Conservation (phyloP, 2,329 filamentous ascomycete species). For the Meredithiella fracta region DNA sequence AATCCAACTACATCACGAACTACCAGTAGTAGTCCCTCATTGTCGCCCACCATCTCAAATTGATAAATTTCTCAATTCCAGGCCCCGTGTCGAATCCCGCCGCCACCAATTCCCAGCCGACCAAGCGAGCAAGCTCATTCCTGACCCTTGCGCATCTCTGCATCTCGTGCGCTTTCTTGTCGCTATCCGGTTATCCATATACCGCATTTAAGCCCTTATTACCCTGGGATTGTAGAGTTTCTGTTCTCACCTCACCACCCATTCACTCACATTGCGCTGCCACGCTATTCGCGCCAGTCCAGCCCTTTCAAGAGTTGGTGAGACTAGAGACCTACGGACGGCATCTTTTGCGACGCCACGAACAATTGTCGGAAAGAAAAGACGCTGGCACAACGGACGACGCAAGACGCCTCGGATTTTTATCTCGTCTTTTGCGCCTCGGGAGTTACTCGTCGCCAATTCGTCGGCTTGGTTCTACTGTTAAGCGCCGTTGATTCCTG, state of each 20-base stretch:
- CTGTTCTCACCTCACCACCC: neutral
- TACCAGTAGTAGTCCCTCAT: too few relatives aligned
- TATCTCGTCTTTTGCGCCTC: too few relatives aligned
- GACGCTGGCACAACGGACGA: neutral
- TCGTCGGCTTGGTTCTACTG: neutral
- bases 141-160: too few relatives aligned
- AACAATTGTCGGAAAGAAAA: neutral
- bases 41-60: too few relatives aligned
- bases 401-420: neutral
- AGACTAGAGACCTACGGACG: neutral
- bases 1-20: too few relatives aligned
- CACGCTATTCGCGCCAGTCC: neutral
- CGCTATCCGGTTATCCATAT: neutral
- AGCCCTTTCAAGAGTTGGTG: conserved; percentile 2
- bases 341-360: neutral
- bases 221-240: too few relatives aligned
- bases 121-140: too few relatives aligned
- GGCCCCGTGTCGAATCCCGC: too few relatives aligned
- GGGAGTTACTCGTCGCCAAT: neutral
- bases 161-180: too few relatives aligned
- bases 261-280: neutral
- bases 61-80: too few relatives aligned
- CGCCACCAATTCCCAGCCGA: too few relatives aligned
- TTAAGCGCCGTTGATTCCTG: neutral
- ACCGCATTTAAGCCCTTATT: neutral